Conservation (phyloP, 805 yeast genomes). For the Wickerhamomyces alni region DNA sequence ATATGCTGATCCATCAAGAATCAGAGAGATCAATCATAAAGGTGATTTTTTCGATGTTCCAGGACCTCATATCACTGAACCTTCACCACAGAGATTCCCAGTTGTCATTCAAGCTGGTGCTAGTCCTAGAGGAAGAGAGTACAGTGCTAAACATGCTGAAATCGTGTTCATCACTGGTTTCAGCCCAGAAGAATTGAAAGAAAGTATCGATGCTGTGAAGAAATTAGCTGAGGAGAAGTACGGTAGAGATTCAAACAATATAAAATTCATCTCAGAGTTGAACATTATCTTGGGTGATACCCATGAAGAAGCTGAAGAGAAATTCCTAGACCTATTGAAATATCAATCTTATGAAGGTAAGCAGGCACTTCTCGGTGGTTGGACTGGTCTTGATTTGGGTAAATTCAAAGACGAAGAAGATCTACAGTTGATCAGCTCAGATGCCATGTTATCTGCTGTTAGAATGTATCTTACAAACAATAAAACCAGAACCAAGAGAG, state of each 20-base stretch:
- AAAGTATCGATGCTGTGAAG: constrained; percentile 24
- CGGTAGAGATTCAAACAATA: constrained; percentile 27
- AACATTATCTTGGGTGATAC: constrained; percentile 30
- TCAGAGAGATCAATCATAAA: constrained; percentile 28
- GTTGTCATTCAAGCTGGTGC: constrained; percentile 34
- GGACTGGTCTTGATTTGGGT: constrained; percentile 34
- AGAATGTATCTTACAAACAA: constrained; percentile 23
- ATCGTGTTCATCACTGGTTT: constrained; percentile 28
- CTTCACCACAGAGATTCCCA: constrained; percentile 34
- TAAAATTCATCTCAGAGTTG: constrained; percentile 29
- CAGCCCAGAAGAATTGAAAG: constrained; percentile 23
- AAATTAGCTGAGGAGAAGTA: constrained; percentile 25
- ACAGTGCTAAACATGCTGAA: constrained; percentile 34
- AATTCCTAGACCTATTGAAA: constrained; percentile 24
- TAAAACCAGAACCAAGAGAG: constrained; percentile 14
- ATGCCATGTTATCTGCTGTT: constrained; percentile 28
- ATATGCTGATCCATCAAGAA: constrained; percentile 27
- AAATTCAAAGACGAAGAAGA: constrained; percentile 29
- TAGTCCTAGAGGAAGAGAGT: constrained; percentile 28
- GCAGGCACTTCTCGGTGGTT: constrained; percentile 34
- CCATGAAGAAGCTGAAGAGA: constrained; percentile 30
- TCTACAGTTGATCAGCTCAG: constrained; percentile 17
- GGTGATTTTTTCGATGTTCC: constrained; percentile 32
- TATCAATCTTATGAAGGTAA: constrained; percentile 33
- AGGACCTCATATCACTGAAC: constrained; percentile 30